phyloP scores from a whole-genome alignment of 352 stramenopile species.

The Phytophthora idaei region DNA sequence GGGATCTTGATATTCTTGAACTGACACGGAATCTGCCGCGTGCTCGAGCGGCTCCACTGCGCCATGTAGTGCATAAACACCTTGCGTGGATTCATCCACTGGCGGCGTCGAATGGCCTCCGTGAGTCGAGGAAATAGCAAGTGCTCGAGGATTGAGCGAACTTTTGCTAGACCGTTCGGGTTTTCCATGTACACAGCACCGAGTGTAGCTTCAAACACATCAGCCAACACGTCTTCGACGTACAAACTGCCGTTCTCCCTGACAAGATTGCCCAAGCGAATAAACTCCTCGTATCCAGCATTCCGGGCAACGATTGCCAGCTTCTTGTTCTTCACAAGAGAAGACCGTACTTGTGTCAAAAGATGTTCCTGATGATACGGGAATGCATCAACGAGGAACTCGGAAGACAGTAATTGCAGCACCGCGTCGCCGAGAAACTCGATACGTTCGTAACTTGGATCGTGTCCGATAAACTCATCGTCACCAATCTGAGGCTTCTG shows the following conservation, averaged over 20 bases:
- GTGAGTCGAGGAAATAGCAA: conserved; percentile 73
- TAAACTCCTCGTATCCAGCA: conserved; percentile 70
- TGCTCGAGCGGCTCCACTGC: conserved; percentile 51
- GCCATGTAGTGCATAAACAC: conserved; percentile 66
- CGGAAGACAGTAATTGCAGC: conserved; percentile 79
- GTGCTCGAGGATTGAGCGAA: conserved; percentile 67
- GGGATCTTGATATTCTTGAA: conserved; percentile 57
- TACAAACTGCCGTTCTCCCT: conserved; percentile 71
- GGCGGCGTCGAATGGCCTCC: conserved; percentile 74
- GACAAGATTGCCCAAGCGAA: conserved; percentile 69
- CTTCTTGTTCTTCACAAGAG: conserved; percentile 86
- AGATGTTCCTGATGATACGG: conserved; percentile 85
- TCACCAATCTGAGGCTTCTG: conserved; percentile 70
- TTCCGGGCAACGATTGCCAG: conserved; percentile 64
- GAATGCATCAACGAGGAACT: conserved; percentile 81
- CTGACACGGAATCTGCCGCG: conserved; percentile 44
- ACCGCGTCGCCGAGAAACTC: conserved; percentile 88
- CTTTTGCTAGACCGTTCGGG: conserved; percentile 49
- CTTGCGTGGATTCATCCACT: conserved; percentile 86
- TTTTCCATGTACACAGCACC: conserved; percentile 84
- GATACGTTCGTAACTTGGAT: conserved; percentile 83
- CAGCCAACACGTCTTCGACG: conserved; percentile 76
- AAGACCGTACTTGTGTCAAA: conserved; percentile 78
- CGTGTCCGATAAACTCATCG: conserved; percentile 69
- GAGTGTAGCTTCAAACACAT: conserved; percentile 82